Evolutionary conservation across 2,329 filamentous ascomycete species (phyloP).

Genomic region (Sclerotinia sclerotiorum): DNA sequence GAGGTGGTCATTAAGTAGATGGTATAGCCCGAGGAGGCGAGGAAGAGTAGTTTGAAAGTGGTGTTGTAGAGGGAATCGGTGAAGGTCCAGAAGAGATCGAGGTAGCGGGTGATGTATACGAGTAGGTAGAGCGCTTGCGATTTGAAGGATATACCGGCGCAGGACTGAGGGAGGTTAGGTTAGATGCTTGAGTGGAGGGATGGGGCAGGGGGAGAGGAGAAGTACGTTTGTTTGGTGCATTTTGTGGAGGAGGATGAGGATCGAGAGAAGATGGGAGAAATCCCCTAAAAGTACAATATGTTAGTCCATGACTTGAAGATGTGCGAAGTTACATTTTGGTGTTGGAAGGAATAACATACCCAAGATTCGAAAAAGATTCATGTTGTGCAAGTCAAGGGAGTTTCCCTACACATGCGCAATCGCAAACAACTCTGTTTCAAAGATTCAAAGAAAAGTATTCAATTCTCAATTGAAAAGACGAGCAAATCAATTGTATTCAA

Average conservation of each 20-base stretch:
- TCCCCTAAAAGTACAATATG: slow-evolving; percentile 60
- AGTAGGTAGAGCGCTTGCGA: slow-evolving; percentile 93
- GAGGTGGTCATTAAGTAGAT: slow-evolving; percentile 97
- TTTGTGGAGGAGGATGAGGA: slow-evolving; percentile 93
- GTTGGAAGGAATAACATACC: slow-evolving; percentile 46
- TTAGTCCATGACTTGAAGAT: slow-evolving; percentile 12
- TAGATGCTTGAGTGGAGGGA: slow-evolving; percentile 18
- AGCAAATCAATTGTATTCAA: slow-evolving; percentile 10
- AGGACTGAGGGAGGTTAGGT: slow-evolving; percentile 43
- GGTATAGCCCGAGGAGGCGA: slow-evolving; percentile 85
- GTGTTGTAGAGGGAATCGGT: slow-evolving; percentile 79
- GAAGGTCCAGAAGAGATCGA: slow-evolving; percentile 85
- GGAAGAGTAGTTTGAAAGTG: slow-evolving; percentile 94
- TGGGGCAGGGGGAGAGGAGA: slow-evolving; percentile 25
- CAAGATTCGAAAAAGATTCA: slow-evolving; percentile 70
- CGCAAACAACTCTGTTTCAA: not conserved
- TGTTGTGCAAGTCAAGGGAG: slow-evolving; percentile 43
- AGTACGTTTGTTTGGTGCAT: slow-evolving; percentile 89
- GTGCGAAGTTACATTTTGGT: not conserved
- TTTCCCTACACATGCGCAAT: slow-evolving; percentile 16
- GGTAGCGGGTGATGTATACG: slow-evolving; percentile 91
- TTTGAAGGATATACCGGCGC: slow-evolving; percentile 97
- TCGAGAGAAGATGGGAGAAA: slow-evolving; percentile 91
- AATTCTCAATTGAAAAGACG: not conserved
- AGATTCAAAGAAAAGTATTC: slow-evolving; percentile 13